Percentiles rank a stretch among this genome's conserved stretches.
These are phyloP conservation scores for Przewalskia tangutica DNA, from an alignment of 257 asterid genomes.

Conservation along the genomic window DNA sequence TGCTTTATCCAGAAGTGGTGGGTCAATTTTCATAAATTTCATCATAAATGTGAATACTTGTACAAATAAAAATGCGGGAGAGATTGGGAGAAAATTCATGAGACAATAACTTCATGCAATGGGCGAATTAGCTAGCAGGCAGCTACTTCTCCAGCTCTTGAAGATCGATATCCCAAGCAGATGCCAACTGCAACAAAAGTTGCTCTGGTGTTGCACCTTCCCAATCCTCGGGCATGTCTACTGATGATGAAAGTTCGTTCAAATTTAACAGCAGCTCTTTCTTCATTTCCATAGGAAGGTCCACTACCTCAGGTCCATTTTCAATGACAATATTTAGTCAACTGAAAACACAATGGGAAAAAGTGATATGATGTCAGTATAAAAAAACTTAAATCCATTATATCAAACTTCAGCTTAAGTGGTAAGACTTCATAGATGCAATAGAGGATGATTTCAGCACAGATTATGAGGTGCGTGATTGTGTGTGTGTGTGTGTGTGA, in stretches of 20 bases:
- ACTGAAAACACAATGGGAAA: constrained; percentile 23
- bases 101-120: background rate
- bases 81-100: too few species aligned
- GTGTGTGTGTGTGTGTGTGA: too few species aligned
- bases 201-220: constrained; percentile 84
- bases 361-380: background rate
- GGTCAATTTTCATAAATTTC: too few species aligned
- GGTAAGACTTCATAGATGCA: background rate
- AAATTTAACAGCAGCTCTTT: constrained; percentile 66
- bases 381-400: background rate
- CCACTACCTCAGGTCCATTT: constrained; percentile 57
- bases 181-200: constrained; percentile 62
- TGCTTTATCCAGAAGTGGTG: too few species aligned
- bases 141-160: constrained; percentile 53
- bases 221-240: constrained; percentile 85
- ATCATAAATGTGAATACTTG: too few species aligned
- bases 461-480: too few species aligned
- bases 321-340: constrained; percentile 66
- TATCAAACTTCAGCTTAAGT: background rate
- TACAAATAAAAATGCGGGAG: too few species aligned
- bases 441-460: background rate
- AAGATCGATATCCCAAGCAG: constrained; percentile 84
- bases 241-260: constrained; percentile 46
- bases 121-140: background rate
- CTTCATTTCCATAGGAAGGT: constrained; percentile 61